Evolutionary conservation across 1,139 yeast genomes (phyloP).

Genomic region (Zygosaccharomyces pseudobailii): DNA sequence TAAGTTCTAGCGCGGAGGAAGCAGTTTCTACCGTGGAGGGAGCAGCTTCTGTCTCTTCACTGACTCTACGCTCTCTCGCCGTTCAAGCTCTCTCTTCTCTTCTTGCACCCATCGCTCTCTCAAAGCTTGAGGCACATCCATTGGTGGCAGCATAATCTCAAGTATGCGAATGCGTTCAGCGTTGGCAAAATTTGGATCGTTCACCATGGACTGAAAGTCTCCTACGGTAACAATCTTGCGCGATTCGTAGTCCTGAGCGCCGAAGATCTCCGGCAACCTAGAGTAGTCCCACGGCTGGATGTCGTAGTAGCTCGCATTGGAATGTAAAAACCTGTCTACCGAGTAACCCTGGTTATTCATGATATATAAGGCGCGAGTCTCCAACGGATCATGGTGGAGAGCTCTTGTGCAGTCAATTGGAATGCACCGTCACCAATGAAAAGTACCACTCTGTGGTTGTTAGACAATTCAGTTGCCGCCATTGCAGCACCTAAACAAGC

Average conservation of each 20-base stretch:
- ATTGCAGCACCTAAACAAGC: slow-evolving; percentile 79
- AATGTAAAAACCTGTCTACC: slow-evolving; percentile 78
- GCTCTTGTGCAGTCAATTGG: slow-evolving; percentile 81
- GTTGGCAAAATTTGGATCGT: slow-evolving; percentile 47
- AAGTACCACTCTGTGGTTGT: slow-evolving; percentile 57
- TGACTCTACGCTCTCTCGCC: neutral
- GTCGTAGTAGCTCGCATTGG: slow-evolving; percentile 66
- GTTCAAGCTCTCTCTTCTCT: slow-evolving; percentile 12
- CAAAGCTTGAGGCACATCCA: slow-evolving; percentile 78
- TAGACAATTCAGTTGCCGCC: slow-evolving; percentile 60
- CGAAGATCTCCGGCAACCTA: slow-evolving; percentile 60
- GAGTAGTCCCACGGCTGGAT: slow-evolving; percentile 81
- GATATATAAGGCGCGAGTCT: slow-evolving; percentile 70
- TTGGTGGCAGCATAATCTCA: slow-evolving; percentile 70
- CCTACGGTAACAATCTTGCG: slow-evolving; percentile 47
- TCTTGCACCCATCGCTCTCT: slow-evolving; percentile 48
- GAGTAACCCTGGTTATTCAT: slow-evolving; percentile 86
- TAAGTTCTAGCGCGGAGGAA: neutral
- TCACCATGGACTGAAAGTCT: slow-evolving; percentile 43
- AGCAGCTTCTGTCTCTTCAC: neutral
- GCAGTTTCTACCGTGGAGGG: neutral
- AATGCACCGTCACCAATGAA: slow-evolving; percentile 90
- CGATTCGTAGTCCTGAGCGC: slow-evolving; percentile 62
- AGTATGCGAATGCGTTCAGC: slow-evolving; percentile 66
- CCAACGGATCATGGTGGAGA: slow-evolving; percentile 77